Conservation (phyloP, 2,329 filamentous ascomycete genomes). For the Aspergillus nomiae region DNA sequence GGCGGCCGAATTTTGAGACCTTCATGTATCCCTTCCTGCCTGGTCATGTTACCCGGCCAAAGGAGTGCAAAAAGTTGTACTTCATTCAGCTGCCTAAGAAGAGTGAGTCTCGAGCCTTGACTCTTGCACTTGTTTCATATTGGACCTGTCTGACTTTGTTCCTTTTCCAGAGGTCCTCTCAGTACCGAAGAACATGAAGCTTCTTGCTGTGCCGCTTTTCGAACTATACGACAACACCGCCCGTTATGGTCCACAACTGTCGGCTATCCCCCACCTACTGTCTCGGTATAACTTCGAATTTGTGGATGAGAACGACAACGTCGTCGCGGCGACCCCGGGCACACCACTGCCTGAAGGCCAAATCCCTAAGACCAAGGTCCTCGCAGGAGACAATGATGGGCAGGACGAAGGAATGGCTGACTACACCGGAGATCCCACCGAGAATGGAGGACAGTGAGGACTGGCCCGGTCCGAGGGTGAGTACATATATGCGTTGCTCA, state of each 20-base stretch:
- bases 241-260: slow-evolving; percentile 91
- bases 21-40: slow-evolving; percentile 99
- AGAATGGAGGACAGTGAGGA: slow-evolving; percentile 26
- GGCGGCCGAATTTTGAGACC: slow-evolving; percentile 97
- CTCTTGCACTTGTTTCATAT: neutral
- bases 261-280: slow-evolving; percentile 91
- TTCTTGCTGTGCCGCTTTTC: slow-evolving; percentile 93
- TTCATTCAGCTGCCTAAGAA: slow-evolving; percentile 91
- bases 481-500: neutral
- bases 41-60: slow-evolving; percentile 91
- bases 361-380: slow-evolving; percentile 65
- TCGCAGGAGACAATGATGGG: slow-evolving; percentile 53
- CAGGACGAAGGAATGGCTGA: slow-evolving; percentile 43
- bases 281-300: slow-evolving; percentile 98
- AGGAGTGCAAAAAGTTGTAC: slow-evolving; percentile 99
- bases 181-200: slow-evolving; percentile 99
- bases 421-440: slow-evolving; percentile 24
- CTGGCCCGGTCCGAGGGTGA: neutral
- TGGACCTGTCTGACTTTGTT: neutral
- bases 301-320: slow-evolving; percentile 86
- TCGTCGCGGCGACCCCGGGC: slow-evolving; percentile 82
- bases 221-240: slow-evolving; percentile 98
- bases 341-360: slow-evolving; percentile 60
- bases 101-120: slow-evolving; percentile 60
- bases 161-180: slow-evolving; percentile 75